These are phyloP conservation scores for Centrapalus pauciflorus DNA, from an alignment of 129 eudicot species.

Conservation along the genomic window DNA sequence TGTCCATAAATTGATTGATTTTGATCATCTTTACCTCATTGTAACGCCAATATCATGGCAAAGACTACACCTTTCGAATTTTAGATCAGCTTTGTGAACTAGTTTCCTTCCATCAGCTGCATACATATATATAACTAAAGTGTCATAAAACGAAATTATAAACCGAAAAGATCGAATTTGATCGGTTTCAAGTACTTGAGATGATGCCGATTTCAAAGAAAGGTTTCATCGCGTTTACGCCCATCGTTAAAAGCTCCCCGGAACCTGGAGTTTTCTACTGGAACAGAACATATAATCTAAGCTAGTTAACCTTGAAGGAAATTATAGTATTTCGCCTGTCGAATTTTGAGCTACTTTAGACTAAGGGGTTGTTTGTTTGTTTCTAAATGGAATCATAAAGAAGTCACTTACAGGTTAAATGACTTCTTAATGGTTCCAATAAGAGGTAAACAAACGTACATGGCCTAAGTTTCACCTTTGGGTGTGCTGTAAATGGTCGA, in stretches of 20 bases:
- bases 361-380: too few relatives aligned
- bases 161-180: neutral
- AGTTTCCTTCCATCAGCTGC: conserved; percentile 53
- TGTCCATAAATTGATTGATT: neutral
- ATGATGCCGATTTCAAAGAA: conserved; percentile 57
- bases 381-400: too few relatives aligned
- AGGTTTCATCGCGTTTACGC: conserved; percentile 57
- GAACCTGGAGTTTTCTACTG: conserved; percentile 60
- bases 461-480: conserved; percentile 41
- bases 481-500: conserved; percentile 72
- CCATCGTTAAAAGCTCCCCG: conserved; percentile 69
- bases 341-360: neutral
- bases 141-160: neutral
- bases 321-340: neutral
- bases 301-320: neutral
- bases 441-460: too few relatives aligned
- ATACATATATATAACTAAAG: neutral
- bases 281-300: neutral
- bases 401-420: too few relatives aligned
- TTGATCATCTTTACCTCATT: conserved; percentile 35
- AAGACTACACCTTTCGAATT: conserved; percentile 49
- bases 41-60: conserved; percentile 77
- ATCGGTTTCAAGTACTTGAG: conserved; percentile 36
- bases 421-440: too few relatives aligned
- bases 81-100: conserved; percentile 58